Evolutionary conservation across 164 flowering plant genomes (phyloP), one percentile per base, ranked within the genome.

Genomic region (Piper betle): DNA sequence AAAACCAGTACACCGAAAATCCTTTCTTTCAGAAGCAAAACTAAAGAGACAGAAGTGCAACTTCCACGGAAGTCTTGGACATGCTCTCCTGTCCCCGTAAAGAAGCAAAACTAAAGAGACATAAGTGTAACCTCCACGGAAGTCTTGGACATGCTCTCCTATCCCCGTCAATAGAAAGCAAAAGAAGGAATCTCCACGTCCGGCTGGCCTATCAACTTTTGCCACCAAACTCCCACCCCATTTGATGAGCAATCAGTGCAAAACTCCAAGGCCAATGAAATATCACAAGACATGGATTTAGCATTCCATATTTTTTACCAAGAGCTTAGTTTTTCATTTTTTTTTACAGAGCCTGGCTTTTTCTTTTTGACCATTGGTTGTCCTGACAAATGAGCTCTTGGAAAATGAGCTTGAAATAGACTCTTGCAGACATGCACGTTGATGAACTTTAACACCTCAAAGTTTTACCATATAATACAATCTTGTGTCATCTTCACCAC

Each of bases 141-240:
- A n/a, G 33, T 46, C 18, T 42, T 6, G 37, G 33, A 43, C 12
- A 15, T 41, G 13, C 15, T 42, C 15, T 20, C 4, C 5, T 18
- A 3, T 43, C 18, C 37, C 59, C 60, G 37, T 54, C 59, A 54
- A 20, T n/a, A 37, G 43, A 57, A 15, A 25, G 54, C 25, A 20
- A 15, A 25, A 42, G 16, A 20, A 59, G 64, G 64, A 66, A 60
- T 60, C 69, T 42, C 9, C 43, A 54, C 16, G 50, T 59, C 60
- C 19, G 55, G 55, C 46, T 39, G 38, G n/a, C 62, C 69, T 42
- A 37, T 60, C 63, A 66, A 18, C 33, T 53, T 0, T 55, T 55
- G 57, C 61, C 33, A 46, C 20, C 58, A 52, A 59, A 59, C 9
- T 41, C 52, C 58, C 40, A 39, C 58, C 38, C 37, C 20, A 40